Evolutionary conservation across 2,329 filamentous ascomycete species (phyloP).

Genomic region (Xylariaceae sp.): DNA sequence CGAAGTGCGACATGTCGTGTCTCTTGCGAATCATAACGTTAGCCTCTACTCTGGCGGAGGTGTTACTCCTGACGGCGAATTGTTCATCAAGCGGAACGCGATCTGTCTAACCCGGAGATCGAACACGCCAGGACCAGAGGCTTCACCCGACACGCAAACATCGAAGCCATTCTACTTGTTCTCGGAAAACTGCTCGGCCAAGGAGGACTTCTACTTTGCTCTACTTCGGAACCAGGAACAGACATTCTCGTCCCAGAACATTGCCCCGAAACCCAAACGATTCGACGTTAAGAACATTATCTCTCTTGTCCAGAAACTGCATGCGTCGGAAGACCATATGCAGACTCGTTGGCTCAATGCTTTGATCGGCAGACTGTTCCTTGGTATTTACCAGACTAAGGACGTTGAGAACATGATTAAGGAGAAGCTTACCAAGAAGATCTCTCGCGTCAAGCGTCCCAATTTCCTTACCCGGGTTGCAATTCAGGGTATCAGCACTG

Average conservation of each 20-base stretch:
- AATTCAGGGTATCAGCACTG: conserved; percentile 79
- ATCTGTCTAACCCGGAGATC: conserved; percentile 66
- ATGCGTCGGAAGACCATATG: conserved; percentile 84
- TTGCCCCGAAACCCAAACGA: conserved; percentile 62
- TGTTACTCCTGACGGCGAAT: conserved; percentile 77
- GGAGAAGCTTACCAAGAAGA: conserved; percentile 91
- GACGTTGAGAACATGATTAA: conserved; percentile 75
- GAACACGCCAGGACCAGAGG: conserved; percentile 46
- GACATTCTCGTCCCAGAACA: conserved; percentile 49
- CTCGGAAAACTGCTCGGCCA: conserved; percentile 90
- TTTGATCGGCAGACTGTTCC: conserved; percentile 78
- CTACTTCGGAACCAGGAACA: conserved; percentile 79
- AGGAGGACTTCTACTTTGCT: conserved; percentile 97
- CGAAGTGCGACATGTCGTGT: conserved; percentile 94
- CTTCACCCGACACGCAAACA: conserved; percentile 49
- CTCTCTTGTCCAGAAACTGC: conserved; percentile 79
- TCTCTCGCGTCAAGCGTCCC: conserved; percentile 86
- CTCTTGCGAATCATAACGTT: conserved; percentile 79
- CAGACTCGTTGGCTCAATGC: conserved; percentile 94
- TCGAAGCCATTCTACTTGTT: conserved; percentile 91
- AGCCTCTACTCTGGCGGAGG: conserved; percentile 78
- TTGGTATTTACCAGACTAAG: conserved; percentile 79
- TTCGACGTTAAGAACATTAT: conserved; percentile 87
- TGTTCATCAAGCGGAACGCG: conserved; percentile 93
- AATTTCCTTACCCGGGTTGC: conserved; percentile 80